These are phyloP conservation scores for Xerocomus nothofagi DNA, from an alignment of 1,284 basidiomycete species.

Conservation along the genomic window DNA sequence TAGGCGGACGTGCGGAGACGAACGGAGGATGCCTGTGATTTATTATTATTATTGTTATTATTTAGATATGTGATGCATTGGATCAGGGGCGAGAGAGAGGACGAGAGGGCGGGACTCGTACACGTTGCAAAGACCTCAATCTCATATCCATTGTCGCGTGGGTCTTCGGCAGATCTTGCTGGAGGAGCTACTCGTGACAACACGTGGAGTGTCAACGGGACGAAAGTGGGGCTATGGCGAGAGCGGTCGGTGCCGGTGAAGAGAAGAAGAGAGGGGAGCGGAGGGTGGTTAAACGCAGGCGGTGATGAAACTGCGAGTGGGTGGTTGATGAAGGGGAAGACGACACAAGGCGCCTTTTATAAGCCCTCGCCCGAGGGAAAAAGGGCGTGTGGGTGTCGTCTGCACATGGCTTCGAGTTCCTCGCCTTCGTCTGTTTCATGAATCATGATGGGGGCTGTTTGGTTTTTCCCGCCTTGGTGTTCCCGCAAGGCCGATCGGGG, in stretches of 20 bases:
- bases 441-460: constrained; percentile 2
- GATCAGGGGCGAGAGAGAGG: background rate
- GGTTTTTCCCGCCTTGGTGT: background rate
- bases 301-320: constrained; percentile 5
- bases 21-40: constrained; percentile 10
- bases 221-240: background rate
- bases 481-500: constrained; percentile 25
- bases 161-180: background rate
- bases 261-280: background rate
- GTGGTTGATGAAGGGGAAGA: background rate
- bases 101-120: constrained; percentile 8
- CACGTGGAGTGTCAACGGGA: constrained; percentile 2
- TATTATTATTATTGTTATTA: background rate
- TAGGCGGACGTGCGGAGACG: constrained; percentile 16
- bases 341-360: constrained; percentile 13
- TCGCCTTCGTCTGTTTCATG: constrained; percentile 6
- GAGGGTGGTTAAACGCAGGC: background rate
- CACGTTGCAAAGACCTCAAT: constrained; percentile 13
- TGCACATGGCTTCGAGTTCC: too few relatives aligned
- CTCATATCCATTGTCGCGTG: constrained; percentile 12
- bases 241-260: background rate
- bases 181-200: background rate
- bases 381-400: too few relatives aligned
- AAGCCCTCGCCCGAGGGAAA: constrained; percentile 6
- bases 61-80: background rate